A percentile compares a stretch with the other conserved stretches of the same genome.
These are phyloP conservation scores for Paspalum notatum DNA, from an alignment of 176 grass and related monocot genomes.

Conservation along the genomic window DNA sequence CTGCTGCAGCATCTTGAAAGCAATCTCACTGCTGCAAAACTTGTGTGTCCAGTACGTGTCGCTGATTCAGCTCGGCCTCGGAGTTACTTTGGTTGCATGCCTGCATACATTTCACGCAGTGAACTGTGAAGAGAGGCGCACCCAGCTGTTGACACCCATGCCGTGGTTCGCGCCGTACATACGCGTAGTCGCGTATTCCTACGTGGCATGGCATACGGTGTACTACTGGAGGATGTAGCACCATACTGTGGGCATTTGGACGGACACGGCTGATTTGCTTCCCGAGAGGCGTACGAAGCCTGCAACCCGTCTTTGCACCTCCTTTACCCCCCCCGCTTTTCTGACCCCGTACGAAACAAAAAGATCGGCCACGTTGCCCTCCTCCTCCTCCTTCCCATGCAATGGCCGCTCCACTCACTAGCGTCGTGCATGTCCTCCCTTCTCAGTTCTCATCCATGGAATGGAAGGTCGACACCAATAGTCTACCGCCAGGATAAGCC, in stretches of 20 bases:
- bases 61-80: not conserved
- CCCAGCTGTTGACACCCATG: too few relatives aligned
- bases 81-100: too few relatives aligned
- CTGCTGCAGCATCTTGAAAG: not conserved
- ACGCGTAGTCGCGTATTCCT: too few relatives aligned
- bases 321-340: constrained; percentile 34
- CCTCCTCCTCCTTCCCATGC: too few relatives aligned
- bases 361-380: not conserved
- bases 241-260: too few relatives aligned
- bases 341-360: constrained; percentile 36
- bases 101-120: too few relatives aligned
- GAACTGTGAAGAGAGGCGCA: too few relatives aligned
- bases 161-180: too few relatives aligned
- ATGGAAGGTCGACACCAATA: not conserved
- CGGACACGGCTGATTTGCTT: too few relatives aligned
- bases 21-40: not conserved
- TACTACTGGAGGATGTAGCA: too few relatives aligned
- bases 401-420: not conserved
- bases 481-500: too few relatives aligned
- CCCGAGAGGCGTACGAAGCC: not conserved
- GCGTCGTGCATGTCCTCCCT: not conserved
- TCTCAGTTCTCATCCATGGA: not conserved
- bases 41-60: not conserved
- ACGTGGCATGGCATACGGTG: too few relatives aligned
- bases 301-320: constrained; percentile 15